Evolutionary conservation across 192 early-diverging fungal genomes (phyloP), one percentile per base, ranked within the genome.

Genomic region (Coemansia sp.): DNA sequence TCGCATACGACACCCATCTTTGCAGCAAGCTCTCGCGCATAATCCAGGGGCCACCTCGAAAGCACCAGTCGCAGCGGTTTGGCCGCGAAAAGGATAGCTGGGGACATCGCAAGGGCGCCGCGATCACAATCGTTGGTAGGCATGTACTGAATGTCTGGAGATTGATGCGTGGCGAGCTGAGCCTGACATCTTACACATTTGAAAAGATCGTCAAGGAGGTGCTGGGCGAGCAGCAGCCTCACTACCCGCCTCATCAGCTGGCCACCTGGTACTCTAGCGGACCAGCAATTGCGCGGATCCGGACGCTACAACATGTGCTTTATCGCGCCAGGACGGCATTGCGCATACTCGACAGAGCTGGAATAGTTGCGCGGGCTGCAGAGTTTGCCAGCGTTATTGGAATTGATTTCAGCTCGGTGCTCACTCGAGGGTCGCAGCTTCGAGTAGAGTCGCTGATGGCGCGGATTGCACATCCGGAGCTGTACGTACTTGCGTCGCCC

Each of bases 341-440:
- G 40, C 87, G 89, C 17, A 78, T 98, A 6, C 84, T 98, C 23
- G 89, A 94, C 32, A 85, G 85, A 8, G 86, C 89, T 0, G 86
- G 88, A 38, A 70, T 94, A 10, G 74, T 97, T 21, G 86, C 77
- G 38, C 78, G 91, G 16, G 92, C 86, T 11, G 88, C 88, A 49
- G 94, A 97, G 71, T 94, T 94, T 80, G 93, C 95, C 2, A 85
- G 89, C 57, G 88, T 97, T n/a, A 96, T 92, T 75, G 96, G 95
- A 0, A 91, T 97, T 5, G 92, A 96, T 68, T 94, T 97, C 57
- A 85, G 84, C 63, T 93, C 93, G 17, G 93, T 95, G 19, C 71
- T 98, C 1, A 91, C 89, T 0, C 89, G 96, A 13, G 95, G 95
- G 1, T 96, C 95, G 4, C 96, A 98, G 75, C 95, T 89, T 74